Conservation (phyloP, 129 eudicot genomes). For the Artemisia argyi region DNA sequence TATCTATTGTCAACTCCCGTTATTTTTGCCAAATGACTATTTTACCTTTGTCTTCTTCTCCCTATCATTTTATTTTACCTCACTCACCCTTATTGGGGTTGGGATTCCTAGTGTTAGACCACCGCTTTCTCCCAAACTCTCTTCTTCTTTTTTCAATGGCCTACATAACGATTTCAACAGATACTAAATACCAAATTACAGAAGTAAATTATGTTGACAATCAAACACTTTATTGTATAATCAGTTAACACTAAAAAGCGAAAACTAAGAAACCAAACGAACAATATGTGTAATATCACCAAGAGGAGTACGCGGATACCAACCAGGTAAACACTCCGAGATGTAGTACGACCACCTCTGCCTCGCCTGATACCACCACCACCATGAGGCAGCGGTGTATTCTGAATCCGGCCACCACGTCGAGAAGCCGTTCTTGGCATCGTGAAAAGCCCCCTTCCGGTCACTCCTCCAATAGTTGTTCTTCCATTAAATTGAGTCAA, state of each 20-base stretch:
- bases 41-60: too few species aligned
- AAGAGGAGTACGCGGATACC: slow-evolving; percentile 85
- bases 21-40: too few species aligned
- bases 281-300: slow-evolving; percentile 63
- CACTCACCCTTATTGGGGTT: too few species aligned
- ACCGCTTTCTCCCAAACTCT: slow-evolving; percentile 38
- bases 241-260: too few species aligned
- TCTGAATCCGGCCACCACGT: slow-evolving; percentile 45
- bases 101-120: slow-evolving; percentile 52
- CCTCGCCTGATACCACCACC: slow-evolving; percentile 28
- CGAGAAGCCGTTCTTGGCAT: slow-evolving; percentile 33
- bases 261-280: background rate
- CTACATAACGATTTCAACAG: slow-evolving; percentile 29
- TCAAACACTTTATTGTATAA: too few species aligned
- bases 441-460: slow-evolving; percentile 39
- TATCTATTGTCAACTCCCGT: too few species aligned
- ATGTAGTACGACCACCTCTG: slow-evolving; percentile 28
- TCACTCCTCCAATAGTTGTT: slow-evolving; percentile 1
- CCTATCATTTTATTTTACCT: too few species aligned
- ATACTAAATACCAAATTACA: slow-evolving; percentile 7
- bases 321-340: slow-evolving; percentile 50
- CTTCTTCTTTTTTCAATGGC: slow-evolving; percentile 78
- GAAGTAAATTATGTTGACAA: too few species aligned
- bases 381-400: slow-evolving; percentile 25
- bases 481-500: slow-evolving; percentile 20